A percentile compares a stretch with the other conserved stretches of the same genome.
Conservation (phyloP, 108 stramenopile species). For the Parietichytrium sp. region DNA sequence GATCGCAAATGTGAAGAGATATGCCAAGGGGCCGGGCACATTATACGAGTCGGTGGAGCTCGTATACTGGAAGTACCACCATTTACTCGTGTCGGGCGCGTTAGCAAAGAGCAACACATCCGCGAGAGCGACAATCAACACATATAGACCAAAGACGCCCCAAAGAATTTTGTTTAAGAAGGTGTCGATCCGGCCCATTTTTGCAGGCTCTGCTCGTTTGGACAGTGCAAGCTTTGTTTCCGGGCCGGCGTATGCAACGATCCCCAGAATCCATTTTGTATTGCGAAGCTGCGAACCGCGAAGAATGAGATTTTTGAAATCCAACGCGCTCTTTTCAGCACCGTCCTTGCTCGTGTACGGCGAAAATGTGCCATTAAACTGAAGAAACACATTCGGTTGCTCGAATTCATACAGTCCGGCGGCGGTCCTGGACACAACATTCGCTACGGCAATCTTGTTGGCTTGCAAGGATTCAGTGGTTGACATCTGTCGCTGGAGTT, state of each 20-base stretch:
- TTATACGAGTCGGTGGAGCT: not conserved
- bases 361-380: constrained; percentile 46
- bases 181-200: constrained; percentile 81
- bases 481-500: too few species aligned
- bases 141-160: constrained; percentile 50
- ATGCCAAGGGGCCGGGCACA: constrained; percentile 62
- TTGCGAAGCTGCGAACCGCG: constrained; percentile 90
- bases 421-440: not conserved
- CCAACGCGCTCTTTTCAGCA: not conserved
- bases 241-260: constrained; percentile 88
- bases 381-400: constrained; percentile 35
- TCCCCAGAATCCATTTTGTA: constrained; percentile 89
- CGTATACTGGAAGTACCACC: constrained; percentile 50
- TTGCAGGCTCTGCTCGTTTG: constrained; percentile 81
- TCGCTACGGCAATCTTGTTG: constrained; percentile 9
- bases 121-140: constrained; percentile 39
- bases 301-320: constrained; percentile 73
- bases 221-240: constrained; percentile 91
- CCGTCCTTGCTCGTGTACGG: not conserved
- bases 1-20: constrained; percentile 77
- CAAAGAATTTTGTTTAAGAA: constrained; percentile 53
- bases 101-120: constrained; percentile 43
- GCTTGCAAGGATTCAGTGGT: too few species aligned
- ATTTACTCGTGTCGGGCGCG: constrained; percentile 43
- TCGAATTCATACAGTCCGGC: not conserved